Evolutionary conservation across 306 rosid species (phyloP), one percentile per base, ranked within the genome.

Genomic region (Cucurbita argyrosperma): DNA sequence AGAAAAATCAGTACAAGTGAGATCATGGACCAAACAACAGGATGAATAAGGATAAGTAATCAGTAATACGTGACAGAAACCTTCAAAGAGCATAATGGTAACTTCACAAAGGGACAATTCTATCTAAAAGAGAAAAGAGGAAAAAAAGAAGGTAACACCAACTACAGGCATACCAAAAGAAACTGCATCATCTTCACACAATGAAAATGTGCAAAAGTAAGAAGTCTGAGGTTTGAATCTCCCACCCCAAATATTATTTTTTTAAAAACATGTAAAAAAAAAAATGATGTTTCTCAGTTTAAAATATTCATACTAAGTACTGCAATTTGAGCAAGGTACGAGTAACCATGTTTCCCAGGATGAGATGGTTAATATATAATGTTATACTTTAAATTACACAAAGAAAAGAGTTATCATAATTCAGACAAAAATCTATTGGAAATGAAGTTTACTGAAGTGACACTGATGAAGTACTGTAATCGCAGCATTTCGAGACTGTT

Each of bases 1-100:
- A 42, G 18, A 30, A 67, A 71, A 77, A 78, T 87, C 52, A 82
- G 87, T 47, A 76, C 51, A 52, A 59, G 75, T 19, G 51, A 72
- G 35, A 66, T 38, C 14, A 47, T n/a, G 10, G 64, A 64, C 68
- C 23, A 66, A 37, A 47, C 37, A 76, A 76, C 68, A 38, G 19
- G 74, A 26, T 70, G 49, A 0, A 21, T 23, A 37, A 19, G 55
- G 35, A 40, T 71, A 39, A 58, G 54, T 72, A 23, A n/a, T 65
- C 63, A 30, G 38, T 10, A 51, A 26, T 57, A 81, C n/a, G 39
- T 23, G 57, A 71, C 8, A 63, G 62, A 78, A 38, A 30, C 63
- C 79, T 76, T 59, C 23, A 70, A 79, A 47, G 70, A 39, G 26
- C 70, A 63, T 8, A 63, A 63, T 63, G 7, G 8, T 40, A 64